These are phyloP conservation scores for Hyphodiscus hymeniophilus DNA, from an alignment of 495 filamentous ascomycete genomes.

Conservation along the genomic window DNA sequence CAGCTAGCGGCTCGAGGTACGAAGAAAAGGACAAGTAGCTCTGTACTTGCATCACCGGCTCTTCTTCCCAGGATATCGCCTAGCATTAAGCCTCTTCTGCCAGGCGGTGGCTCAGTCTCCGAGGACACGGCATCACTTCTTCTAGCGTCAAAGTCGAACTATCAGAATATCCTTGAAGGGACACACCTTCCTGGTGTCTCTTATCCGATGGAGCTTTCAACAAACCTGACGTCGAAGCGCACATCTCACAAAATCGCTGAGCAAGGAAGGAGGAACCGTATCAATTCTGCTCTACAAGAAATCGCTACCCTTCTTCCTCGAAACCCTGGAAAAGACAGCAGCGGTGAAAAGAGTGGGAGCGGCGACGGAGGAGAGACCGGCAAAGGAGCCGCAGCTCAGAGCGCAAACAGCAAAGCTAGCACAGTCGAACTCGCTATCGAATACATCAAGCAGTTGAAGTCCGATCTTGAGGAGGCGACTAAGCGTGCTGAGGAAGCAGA, in stretches of 20 bases:
- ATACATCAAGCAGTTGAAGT: slow-evolving; percentile 81
- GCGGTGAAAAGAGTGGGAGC: slow-evolving; percentile 34
- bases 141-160: slow-evolving; percentile 90
- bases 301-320: slow-evolving; percentile 75
- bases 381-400: slow-evolving; percentile 37
- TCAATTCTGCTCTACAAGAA: slow-evolving; percentile 88
- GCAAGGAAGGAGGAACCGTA: slow-evolving; percentile 88
- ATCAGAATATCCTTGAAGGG: slow-evolving; percentile 94
- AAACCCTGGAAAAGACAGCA: slow-evolving; percentile 33
- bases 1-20: slow-evolving; percentile 33
- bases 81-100: slow-evolving; percentile 84
- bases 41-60: slow-evolving; percentile 72
- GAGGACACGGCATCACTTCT: slow-evolving; percentile 74
- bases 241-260: slow-evolving; percentile 98
- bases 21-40: slow-evolving; percentile 72
- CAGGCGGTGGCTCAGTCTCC: slow-evolving; percentile 44
- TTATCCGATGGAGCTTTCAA: slow-evolving; percentile 84
- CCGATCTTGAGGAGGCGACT: slow-evolving; percentile 61
- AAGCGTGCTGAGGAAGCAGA: slow-evolving; percentile 57
- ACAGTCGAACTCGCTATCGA: slow-evolving; percentile 94
- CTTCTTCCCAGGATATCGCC: slow-evolving; percentile 90
- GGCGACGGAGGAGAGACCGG: slow-evolving; percentile 25
- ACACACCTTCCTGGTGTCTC: slow-evolving; percentile 82
- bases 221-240: slow-evolving; percentile 89
- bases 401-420: slow-evolving; percentile 81